A percentile compares a stretch with the other conserved stretches of the same genome.
Evolutionary conservation across 305 asterid genomes (phyloP).

Genomic region (Fraxinus platypoda): DNA sequence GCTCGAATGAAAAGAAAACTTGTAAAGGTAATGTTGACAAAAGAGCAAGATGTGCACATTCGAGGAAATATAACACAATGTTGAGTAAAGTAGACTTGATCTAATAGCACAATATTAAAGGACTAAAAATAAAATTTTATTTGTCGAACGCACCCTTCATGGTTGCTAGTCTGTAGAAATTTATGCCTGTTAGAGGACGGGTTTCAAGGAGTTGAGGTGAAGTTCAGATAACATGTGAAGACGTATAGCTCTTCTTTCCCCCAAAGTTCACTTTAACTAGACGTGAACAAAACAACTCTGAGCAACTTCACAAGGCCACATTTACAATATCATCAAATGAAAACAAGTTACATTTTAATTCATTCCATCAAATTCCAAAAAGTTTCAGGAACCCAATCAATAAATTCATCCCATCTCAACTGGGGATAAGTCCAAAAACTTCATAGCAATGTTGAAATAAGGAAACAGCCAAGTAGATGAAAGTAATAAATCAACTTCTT

Average conservation of each 20-base stretch:
- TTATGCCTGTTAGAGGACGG: too few species aligned
- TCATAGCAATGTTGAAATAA: constrained; percentile 29
- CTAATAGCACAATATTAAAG: too few species aligned
- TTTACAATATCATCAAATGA: neutral
- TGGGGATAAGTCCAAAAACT: constrained; percentile 25
- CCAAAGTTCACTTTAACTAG: neutral
- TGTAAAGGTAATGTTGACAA: too few species aligned
- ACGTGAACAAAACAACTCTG: neutral
- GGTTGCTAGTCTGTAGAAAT: too few species aligned
- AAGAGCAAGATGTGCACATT: too few species aligned
- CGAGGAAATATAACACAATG: too few species aligned
- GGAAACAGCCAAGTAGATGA: constrained; percentile 30
- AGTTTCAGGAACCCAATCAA: constrained; percentile 21
- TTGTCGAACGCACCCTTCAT: too few species aligned
- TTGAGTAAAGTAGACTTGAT: too few species aligned
- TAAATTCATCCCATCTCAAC: constrained; percentile 19
- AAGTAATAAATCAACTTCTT: constrained; percentile 22
- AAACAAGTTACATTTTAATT: constrained; percentile 8
- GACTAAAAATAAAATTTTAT: too few species aligned
- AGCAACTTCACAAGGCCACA: neutral
- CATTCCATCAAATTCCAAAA: constrained; percentile 15
- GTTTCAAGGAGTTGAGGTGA: too few species aligned
- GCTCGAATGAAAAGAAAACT: too few species aligned
- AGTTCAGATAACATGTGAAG: too few species aligned
- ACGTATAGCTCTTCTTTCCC: neutral